Percentiles rank a stretch among this genome's conserved stretches.
phyloP scores from a whole-genome alignment of 2,329 filamentous ascomycete species.

The Talaromyces sp. region DNA sequence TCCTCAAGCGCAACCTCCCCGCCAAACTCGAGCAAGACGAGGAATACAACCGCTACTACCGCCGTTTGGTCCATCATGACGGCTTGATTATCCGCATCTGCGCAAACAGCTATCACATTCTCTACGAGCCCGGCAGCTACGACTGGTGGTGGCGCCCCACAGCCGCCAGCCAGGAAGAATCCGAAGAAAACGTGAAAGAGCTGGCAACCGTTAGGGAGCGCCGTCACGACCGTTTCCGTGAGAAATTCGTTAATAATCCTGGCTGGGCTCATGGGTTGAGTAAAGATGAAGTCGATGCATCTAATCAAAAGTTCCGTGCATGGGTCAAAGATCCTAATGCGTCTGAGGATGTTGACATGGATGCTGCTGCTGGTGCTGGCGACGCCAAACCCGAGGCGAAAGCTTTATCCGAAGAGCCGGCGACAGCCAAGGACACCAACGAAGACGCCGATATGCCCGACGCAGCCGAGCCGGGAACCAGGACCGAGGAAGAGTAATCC shows the following conservation, averaged over 20 bases:
- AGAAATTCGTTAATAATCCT: constrained; percentile 55
- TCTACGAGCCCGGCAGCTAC: constrained; percentile 68
- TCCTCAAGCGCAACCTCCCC: constrained; percentile 70
- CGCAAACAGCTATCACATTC: constrained; percentile 73
- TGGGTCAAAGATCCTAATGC: constrained; percentile 42
- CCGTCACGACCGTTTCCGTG: constrained; percentile 49
- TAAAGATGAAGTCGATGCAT: constrained; percentile 51
- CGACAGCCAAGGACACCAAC: constrained; percentile 22
- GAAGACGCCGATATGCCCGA: constrained; percentile 38
- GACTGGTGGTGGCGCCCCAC: constrained; percentile 66
- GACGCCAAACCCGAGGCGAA: background rate
- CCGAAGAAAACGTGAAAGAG: constrained; percentile 38
- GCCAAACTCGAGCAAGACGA: constrained; percentile 61
- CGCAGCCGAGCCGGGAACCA: constrained; percentile 28
- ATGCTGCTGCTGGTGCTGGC: background rate
- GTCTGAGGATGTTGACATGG: constrained; percentile 22
- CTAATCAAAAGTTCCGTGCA: constrained; percentile 48
- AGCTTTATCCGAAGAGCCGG: background rate
- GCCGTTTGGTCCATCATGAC: constrained; percentile 61
- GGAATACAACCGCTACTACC: constrained; percentile 56
- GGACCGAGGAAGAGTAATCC: constrained; percentile 25
- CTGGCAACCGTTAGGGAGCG: constrained; percentile 39
- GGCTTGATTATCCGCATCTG: constrained; percentile 71
- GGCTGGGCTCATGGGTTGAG: constrained; percentile 52
- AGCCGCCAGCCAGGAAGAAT: constrained; percentile 29